Percentiles rank a stretch among this genome's conserved stretches.
Evolutionary conservation across 2,329 filamentous ascomycete genomes (phyloP).

Genomic region (Grosmannia huntii): DNA sequence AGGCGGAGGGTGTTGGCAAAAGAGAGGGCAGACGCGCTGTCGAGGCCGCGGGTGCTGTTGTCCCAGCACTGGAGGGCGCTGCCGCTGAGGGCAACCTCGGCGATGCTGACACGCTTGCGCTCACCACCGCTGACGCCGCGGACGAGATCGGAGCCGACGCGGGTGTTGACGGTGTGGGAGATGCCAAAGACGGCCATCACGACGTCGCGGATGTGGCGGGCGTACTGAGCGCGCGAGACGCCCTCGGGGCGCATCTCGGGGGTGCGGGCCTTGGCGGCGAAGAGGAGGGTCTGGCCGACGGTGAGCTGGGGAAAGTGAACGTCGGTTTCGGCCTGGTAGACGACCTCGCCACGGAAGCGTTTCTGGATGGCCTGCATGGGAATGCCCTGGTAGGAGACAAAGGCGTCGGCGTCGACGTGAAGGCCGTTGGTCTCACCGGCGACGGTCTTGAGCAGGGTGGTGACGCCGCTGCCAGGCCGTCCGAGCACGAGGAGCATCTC

Average conservation of each 20-base stretch:
- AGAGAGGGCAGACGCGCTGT: conserved; percentile 52
- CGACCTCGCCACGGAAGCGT: conserved; percentile 21
- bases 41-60: conserved; percentile 53
- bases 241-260: not conserved
- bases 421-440: conserved; percentile 51
- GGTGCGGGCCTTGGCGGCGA: conserved; percentile 53
- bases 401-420: conserved; percentile 23
- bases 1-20: conserved; percentile 52
- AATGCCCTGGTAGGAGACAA: conserved; percentile 7
- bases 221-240: conserved; percentile 13
- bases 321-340: conserved; percentile 55
- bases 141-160: conserved; percentile 55
- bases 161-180: conserved; percentile 52
- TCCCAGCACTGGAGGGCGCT: conserved; percentile 60
- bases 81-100: conserved; percentile 51
- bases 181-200: conserved; percentile 59
- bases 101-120: conserved; percentile 64
- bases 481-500: conserved; percentile 46
- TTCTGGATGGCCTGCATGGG: conserved; percentile 21
- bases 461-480: conserved; percentile 44
- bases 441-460: conserved; percentile 47
- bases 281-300: conserved; percentile 52
- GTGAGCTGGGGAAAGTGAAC: conserved; percentile 56
- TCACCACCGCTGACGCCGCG: conserved; percentile 50
- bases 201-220: conserved; percentile 47